Base-by-base conservation (phyloP, 352 stramenopile genomes). In the Globisporangium parvum region DNA sequence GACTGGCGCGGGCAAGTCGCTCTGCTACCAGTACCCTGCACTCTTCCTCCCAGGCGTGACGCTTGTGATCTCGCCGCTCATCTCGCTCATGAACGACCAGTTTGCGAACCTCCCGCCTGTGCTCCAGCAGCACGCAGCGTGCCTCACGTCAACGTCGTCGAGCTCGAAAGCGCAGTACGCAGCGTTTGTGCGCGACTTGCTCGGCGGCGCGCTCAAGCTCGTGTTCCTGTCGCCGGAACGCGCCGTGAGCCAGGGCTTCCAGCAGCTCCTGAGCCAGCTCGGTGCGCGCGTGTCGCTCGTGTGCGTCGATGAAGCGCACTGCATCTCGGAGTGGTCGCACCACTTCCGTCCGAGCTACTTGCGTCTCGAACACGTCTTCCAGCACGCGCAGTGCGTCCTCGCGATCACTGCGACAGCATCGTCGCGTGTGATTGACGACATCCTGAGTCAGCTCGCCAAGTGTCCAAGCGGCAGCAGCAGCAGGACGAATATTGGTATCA, bases 1-100 rank as follows among this genome's bases (percentile, higher is more conserved):
- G 5, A 99, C 97, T 12, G 98, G 98, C 24, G 93, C 95, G 21
- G 98, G 98, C 58, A 99, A 99, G 70, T 98, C 91, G 37, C 77
- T 99, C 2, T 99, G 94, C 60, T 99, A 99, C 67, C 96, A 99
- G 50, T 85, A 99, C 21, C 96, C 78, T 3, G 80, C 80, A 10
- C 56, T 91, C 18, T 90, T 94, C 51, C 66, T 91, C 6, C 73
- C 80, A 2, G 93, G 94, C 10, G 71, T 98, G 6, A 96, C 90
- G 3, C 64, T 98, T 40, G 91, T 98, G 6, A 87, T 98, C 20
- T 97, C 87, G 8, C 94, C 94, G 11, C 73, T 98, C 9, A 87
- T 98, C 26, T 89, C 91, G 24, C 75, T 98, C 37, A 98, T 98
- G 84, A 87, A 96, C 54, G 92, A 98, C 59, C 91, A 98, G 62